These are phyloP conservation scores for baker's yeast (Saccharomyces cerevisiae) DNA, from an alignment of 805 yeast genomes.

Conservation along the genomic window DNA sequence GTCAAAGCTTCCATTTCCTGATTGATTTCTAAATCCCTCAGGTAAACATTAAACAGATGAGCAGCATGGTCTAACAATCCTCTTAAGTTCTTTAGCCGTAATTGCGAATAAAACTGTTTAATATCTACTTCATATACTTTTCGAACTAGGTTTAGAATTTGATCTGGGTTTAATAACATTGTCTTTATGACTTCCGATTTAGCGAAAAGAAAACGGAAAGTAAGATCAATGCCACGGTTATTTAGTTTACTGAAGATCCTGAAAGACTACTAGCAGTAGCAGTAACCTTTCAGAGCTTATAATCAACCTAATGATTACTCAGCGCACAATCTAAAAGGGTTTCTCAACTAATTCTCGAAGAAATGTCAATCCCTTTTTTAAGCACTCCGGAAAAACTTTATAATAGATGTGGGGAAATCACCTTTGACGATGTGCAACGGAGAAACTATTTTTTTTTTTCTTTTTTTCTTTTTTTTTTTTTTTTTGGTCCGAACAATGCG, in stretches of 20 bases:
- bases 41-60: conserved; percentile 24
- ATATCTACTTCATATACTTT: conserved; percentile 31
- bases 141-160: conserved; percentile 8
- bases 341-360: neutral
- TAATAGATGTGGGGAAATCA: neutral
- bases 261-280: neutral
- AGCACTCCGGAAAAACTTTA: neutral
- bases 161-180: neutral
- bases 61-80: conserved; percentile 34
- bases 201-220: neutral
- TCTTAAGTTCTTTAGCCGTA: conserved; percentile 30
- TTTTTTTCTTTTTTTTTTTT: neutral
- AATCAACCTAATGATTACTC: neutral
- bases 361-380: neutral
- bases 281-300: neutral
- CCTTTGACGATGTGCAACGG: neutral
- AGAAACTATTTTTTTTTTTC: neutral
- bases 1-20: conserved; percentile 25
- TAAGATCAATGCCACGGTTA: neutral
- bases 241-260: neutral
- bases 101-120: conserved; percentile 24
- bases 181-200: conserved; percentile 1
- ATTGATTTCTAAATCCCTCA: conserved; percentile 8
- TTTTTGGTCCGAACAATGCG: neutral
- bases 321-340: neutral